A percentile compares a stretch with the other conserved stretches of the same genome.
Conservation (phyloP, 345 rosid species). For the Salix exigua region DNA sequence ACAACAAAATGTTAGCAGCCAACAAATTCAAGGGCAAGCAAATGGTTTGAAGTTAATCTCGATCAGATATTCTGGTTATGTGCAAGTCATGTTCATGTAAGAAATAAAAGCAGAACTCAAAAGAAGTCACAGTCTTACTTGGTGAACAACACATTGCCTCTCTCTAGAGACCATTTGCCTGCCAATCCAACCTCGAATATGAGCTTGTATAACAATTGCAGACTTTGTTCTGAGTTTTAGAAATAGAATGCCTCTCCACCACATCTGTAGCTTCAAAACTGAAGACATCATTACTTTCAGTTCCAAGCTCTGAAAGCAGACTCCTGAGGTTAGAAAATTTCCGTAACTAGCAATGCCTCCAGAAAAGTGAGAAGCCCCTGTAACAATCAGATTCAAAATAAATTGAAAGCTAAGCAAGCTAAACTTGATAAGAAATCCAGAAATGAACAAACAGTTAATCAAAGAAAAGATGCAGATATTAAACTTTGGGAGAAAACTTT, state of each 20-base stretch:
- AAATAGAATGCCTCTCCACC: slow-evolving; percentile 64
- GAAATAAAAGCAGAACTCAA: not conserved
- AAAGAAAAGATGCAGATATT: slow-evolving; percentile 8
- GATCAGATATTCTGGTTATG: not conserved
- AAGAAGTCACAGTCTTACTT: slow-evolving; percentile 40
- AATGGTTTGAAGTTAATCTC: too few species aligned
- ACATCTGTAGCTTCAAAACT: slow-evolving; percentile 69
- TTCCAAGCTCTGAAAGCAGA: slow-evolving; percentile 28
- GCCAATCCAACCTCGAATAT: slow-evolving; percentile 53
- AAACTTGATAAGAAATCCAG: slow-evolving; percentile 1
- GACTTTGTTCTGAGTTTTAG: slow-evolving; percentile 45
- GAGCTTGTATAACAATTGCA: slow-evolving; percentile 54
- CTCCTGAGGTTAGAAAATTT: slow-evolving; percentile 19
- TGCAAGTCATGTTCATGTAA: not conserved
- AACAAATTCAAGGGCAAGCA: too few species aligned
- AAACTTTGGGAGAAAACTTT: slow-evolving; percentile 10
- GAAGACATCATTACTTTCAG: slow-evolving; percentile 25
- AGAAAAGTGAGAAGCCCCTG: slow-evolving; percentile 42
- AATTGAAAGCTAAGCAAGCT: slow-evolving; percentile 1
- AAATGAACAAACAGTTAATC: not conserved
- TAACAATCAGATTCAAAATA: slow-evolving; percentile 14
- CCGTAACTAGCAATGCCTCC: slow-evolving; percentile 12
- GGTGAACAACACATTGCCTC: slow-evolving; percentile 51
- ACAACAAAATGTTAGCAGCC: too few species aligned
- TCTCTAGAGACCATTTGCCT: slow-evolving; percentile 42